Evolutionary conservation across 2,329 filamentous ascomycete genomes (phyloP).

Genomic region (Pochonia chlamydosporia): DNA sequence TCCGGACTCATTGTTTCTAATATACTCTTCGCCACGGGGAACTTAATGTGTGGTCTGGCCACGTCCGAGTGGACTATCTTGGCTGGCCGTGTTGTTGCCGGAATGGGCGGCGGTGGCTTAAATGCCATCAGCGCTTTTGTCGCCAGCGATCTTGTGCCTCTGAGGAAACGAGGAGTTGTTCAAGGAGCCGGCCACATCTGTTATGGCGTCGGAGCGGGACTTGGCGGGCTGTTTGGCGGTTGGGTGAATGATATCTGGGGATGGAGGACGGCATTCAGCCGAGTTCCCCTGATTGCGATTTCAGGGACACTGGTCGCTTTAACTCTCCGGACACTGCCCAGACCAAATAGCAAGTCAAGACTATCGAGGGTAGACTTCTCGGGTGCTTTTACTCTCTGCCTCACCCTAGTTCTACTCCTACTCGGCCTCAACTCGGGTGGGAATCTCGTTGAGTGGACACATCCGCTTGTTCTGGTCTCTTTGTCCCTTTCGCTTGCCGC

Average conservation of each 20-base stretch:
- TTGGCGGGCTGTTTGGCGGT: background rate
- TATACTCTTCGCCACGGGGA: constrained; percentile 66
- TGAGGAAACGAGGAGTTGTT: constrained; percentile 33
- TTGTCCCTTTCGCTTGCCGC: constrained; percentile 54
- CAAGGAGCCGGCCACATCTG: background rate
- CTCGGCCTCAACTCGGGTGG: constrained; percentile 71
- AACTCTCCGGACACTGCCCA: constrained; percentile 62
- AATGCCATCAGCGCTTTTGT: constrained; percentile 60
- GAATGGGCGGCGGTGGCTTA: constrained; percentile 68
- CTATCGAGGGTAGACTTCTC: constrained; percentile 68
- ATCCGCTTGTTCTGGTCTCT: constrained; percentile 60
- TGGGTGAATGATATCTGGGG: background rate
- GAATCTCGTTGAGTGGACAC: constrained; percentile 69
- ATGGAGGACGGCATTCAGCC: constrained; percentile 24
- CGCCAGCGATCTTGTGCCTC: constrained; percentile 58
- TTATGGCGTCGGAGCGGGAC: background rate
- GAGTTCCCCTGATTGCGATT: background rate
- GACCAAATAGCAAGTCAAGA: constrained; percentile 57
- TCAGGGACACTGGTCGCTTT: constrained; percentile 45
- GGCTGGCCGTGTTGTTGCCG: constrained; percentile 65
- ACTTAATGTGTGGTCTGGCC: constrained; percentile 69
- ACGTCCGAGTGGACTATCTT: constrained; percentile 59
- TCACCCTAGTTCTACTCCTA: constrained; percentile 61
- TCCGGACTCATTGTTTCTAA: constrained; percentile 69
- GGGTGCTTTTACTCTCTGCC: constrained; percentile 55